phyloP scores from a whole-genome alignment of 495 filamentous ascomycete species.

The Amphirosellinia nigrospora region DNA sequence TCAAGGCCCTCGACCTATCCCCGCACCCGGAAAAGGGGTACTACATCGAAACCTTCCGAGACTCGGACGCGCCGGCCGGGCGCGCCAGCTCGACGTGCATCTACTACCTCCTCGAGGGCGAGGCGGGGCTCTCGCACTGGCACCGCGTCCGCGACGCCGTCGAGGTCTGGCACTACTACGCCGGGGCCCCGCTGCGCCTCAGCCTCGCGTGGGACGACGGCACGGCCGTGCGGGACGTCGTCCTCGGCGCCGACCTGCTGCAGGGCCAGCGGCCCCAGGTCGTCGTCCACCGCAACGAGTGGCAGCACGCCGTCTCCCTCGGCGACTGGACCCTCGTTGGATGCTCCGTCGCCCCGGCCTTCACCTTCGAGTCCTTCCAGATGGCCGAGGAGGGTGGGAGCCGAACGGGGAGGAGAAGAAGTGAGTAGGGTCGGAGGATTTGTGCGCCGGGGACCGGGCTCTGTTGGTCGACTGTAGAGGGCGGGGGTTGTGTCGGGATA shows the following conservation, averaged over 20 bases:
- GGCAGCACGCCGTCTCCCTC: constrained; percentile 50
- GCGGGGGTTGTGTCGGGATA: neutral
- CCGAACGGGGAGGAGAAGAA: constrained; percentile 28
- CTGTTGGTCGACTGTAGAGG: neutral
- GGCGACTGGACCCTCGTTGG: constrained; percentile 56
- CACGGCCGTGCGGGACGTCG: constrained; percentile 28
- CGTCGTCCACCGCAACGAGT: constrained; percentile 42
- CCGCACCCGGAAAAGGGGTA: constrained; percentile 54
- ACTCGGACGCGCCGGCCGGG: constrained; percentile 28
- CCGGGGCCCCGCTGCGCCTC: constrained; percentile 51
- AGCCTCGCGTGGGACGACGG: constrained; percentile 48
- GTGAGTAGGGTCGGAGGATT: neutral
- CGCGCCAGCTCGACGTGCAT: constrained; percentile 51
- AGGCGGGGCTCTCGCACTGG: constrained; percentile 51
- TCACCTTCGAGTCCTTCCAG: constrained; percentile 44
- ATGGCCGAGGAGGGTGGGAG: constrained; percentile 47
- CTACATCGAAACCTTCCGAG: constrained; percentile 53
- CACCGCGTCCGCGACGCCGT: constrained; percentile 52
- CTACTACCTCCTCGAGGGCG: constrained; percentile 56
- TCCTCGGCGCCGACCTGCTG: constrained; percentile 47
- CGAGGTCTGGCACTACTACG: constrained; percentile 58
- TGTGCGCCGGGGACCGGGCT: too few species aligned
- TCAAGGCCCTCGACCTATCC: constrained; percentile 43
- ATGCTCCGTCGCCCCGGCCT: constrained; percentile 46
- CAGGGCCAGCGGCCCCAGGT: constrained; percentile 49